Evolutionary conservation across 371 early-diverging fungal genomes (phyloP).

Genomic region (Mycotypha africana): DNA sequence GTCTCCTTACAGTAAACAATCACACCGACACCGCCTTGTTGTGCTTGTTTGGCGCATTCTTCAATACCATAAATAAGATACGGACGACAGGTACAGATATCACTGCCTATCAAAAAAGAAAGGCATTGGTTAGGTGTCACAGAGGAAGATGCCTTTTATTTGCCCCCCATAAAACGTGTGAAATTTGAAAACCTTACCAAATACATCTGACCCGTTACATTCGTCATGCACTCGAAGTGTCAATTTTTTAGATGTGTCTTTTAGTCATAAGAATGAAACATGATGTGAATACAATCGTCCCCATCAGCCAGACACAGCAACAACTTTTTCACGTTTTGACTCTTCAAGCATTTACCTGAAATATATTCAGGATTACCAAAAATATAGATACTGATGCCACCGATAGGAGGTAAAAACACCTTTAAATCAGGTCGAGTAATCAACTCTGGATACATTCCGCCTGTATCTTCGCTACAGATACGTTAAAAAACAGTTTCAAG

Average conservation of each 20-base stretch:
- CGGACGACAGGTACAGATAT: constrained; percentile 93
- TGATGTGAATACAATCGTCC: neutral
- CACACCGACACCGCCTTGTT: constrained; percentile 90
- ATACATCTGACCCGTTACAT: constrained; percentile 93
- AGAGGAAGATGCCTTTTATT: no score
- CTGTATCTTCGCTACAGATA: constrained; percentile 46
- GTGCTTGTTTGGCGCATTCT: constrained; percentile 86
- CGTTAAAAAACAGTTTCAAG: neutral
- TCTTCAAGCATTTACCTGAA: constrained; percentile 42
- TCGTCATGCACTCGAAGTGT: constrained; percentile 92
- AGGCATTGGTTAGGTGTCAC: no score
- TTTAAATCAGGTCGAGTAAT: constrained; percentile 93
- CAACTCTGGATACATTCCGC: constrained; percentile 96
- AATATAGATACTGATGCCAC: constrained; percentile 90
- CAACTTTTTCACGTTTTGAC: no score
- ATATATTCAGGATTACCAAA: constrained; percentile 85
- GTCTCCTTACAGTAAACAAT: constrained; percentile 76
- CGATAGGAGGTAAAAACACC: constrained; percentile 93
- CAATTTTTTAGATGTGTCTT: constrained; percentile 77
- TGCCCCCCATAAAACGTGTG: no score
- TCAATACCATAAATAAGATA: constrained; percentile 93
- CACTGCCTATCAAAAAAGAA: constrained; percentile 41
- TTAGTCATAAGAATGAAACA: neutral
- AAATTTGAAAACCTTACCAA: no score
- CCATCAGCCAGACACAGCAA: neutral